Evolutionary conservation across 208 protist genomes (phyloP), one percentile per base, ranked within the genome.

Genomic region (Sergeia podlipaevii): DNA sequence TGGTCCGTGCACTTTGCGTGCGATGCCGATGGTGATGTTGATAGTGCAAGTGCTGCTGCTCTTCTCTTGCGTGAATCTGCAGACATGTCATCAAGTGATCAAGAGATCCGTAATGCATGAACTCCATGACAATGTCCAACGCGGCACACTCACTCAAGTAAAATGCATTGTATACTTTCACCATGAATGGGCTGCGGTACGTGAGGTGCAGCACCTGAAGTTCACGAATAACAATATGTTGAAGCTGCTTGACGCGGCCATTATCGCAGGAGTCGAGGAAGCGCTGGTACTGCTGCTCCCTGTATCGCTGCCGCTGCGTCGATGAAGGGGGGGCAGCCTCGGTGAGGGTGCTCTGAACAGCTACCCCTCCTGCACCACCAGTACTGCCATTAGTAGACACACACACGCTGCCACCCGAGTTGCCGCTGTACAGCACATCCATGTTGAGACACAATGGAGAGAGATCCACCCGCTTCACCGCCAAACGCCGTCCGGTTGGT

Each of bases 131-230:
- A 33, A 95, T 78, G 46, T 95, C 82, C 38, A 95, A 72, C 51
- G 68, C 50, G 64, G 76, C 69, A 1, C n/a, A 23, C 32, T 89
- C 80, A 2, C 45, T 23, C 13, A 74, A 7, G 52, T 73, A 91
- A 54, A 91, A 95, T 15, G 88, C 88, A 54, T 95, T 91, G 65
- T 93, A 95, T 8, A 91, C 79, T 56, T 95, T 95, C 44, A 93
- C 88, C 71, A 95, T 88, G 58, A 91, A 91, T 3, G 84, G 80
- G 52, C 77, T 91, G 30, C 80, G 70, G 64, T 95, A 95, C 24
- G 82, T 75, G 34, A 89, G 57, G 66, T 95, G 88, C 17, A 95
- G 70, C 51, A 89, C 78, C 66, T 90, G 88, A 29, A 95, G 63
- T 67, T 95, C 84, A 11, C 88, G 82, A 11, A 85, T 34, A 1